Base-by-base conservation (phyloP, 768 basidiomycete genomes). In the Lactarius evosmus region DNA sequence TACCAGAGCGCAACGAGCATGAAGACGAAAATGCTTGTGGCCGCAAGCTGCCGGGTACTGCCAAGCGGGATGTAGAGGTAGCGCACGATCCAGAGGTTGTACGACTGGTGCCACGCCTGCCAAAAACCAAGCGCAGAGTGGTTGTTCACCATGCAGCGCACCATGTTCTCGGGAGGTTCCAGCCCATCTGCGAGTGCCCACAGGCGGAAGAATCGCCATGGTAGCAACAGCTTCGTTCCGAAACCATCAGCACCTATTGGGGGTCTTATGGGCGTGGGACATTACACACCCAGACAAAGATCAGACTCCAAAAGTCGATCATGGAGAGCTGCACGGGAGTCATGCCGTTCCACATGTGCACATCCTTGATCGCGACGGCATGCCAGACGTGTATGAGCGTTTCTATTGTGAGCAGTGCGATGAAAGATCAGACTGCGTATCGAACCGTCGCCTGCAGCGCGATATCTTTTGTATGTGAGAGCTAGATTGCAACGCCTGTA, bases 1-100 rank as follows among this genome's bases (percentile, higher is more conserved):
- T 99, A 96, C 96, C 97, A 99, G 22, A 99, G 76, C 0, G 97
- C 95, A 27, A 98, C 96, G 70, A 99, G 98, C 0, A 95, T 90
- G 79, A 98, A 98, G 25, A 97, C 84, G 40, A 95, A 75, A 11
- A 87, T 65, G 0, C 85, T 91, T 44, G 95, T 88, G 30, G 88
- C 53, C 7, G 87, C 69, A 2, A 78, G 72, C 55, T 80, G 80
- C 49, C 78, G 75, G 6, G 82, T 73, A 2, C 95, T 95, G 17
- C 95, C 96, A 16, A 98, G 78, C 0, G 97, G 96, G 17, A 98
- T 78, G 74, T 98, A 98, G 61, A 98, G 91, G 3, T 74, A 93
- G 93, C 95, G 80, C 38, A 93, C 85, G 52, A 95, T 79, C 96
- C 96, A 98, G 14, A 97, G 82, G 71, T 98, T 98, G 75, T 95